Evolutionary conservation across 1,284 basidiomycete species (phyloP).

Genomic region (Schizophyllum commune): DNA sequence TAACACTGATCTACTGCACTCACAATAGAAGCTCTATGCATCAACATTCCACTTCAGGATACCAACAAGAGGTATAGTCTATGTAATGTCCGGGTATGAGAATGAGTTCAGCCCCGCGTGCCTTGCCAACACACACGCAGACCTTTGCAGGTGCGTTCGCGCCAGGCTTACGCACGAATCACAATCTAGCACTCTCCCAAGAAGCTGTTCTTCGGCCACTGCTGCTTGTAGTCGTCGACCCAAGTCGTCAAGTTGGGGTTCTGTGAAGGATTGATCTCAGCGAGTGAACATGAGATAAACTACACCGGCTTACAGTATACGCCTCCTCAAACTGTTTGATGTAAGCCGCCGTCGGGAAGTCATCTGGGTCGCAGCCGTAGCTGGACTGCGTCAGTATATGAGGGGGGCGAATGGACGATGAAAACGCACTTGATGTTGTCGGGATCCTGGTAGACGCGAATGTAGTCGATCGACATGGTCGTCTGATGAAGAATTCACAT

Average conservation of each 20-base stretch:
- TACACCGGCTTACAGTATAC: conserved; percentile 12
- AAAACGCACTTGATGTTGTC: neutral
- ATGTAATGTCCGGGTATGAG: no score
- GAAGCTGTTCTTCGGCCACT: conserved; percentile 9
- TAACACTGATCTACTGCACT: no score
- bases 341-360: conserved; percentile 57
- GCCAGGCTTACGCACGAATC: no score
- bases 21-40: no score
- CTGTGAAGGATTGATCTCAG: neutral
- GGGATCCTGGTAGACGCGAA: conserved; percentile 5
- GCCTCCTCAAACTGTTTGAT: conserved; percentile 36
- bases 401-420: neutral
- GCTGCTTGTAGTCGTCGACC: conserved; percentile 15
- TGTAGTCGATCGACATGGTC: conserved; percentile 5
- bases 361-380: conserved; percentile 64
- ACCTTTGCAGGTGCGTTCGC: no score
- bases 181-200: neutral
- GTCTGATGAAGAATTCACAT: neutral
- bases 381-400: conserved; percentile 21
- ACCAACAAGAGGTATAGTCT: no score
- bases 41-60: no score
- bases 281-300: neutral
- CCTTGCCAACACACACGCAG: no score
- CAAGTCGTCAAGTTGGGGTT: conserved; percentile 30
- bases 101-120: no score